Evolutionary conservation across 179 eudicot species (phyloP).

Genomic region (Pouteria campechiana): DNA sequence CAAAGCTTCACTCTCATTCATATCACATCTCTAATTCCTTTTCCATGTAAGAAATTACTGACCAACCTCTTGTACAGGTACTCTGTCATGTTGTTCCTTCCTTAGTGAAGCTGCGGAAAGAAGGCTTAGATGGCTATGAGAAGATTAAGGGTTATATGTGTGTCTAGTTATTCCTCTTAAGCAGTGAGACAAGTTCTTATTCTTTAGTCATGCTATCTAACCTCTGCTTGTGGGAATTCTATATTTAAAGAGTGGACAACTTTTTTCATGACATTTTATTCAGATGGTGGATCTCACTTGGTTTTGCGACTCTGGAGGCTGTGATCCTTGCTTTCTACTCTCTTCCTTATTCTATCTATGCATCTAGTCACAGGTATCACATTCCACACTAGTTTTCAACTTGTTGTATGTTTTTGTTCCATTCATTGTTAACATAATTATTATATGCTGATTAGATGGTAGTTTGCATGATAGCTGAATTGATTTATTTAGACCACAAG

Average conservation of each 20-base stretch:
- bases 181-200: constrained; percentile 37
- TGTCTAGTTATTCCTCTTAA: constrained; percentile 42
- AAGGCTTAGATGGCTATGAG: constrained; percentile 96
- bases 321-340: constrained; percentile 69
- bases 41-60: too few species aligned
- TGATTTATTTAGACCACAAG: too few species aligned
- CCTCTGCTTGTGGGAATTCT: neutral
- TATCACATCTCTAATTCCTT: too few species aligned
- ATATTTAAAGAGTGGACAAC: neutral
- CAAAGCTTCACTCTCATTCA: too few species aligned
- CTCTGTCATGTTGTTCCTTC: constrained; percentile 86
- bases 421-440: too few species aligned
- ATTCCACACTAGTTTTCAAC: too few species aligned
- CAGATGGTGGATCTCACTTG: constrained; percentile 98
- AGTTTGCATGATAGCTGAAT: too few species aligned
- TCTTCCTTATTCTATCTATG: constrained; percentile 85
- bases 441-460: too few species aligned
- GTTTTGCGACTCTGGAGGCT: constrained; percentile 80
- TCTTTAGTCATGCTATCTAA: neutral
- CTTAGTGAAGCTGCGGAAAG: constrained; percentile 92
- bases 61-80: constrained; percentile 33
- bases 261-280: neutral
- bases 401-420: too few species aligned
- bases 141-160: constrained; percentile 97
- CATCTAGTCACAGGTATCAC: constrained; percentile 73